Percentiles rank a stretch among this genome's conserved stretches.
These are phyloP conservation scores for Arthrobotrys pseudoclavata DNA, from an alignment of 2,329 filamentous ascomycete species.

Conservation along the genomic window DNA sequence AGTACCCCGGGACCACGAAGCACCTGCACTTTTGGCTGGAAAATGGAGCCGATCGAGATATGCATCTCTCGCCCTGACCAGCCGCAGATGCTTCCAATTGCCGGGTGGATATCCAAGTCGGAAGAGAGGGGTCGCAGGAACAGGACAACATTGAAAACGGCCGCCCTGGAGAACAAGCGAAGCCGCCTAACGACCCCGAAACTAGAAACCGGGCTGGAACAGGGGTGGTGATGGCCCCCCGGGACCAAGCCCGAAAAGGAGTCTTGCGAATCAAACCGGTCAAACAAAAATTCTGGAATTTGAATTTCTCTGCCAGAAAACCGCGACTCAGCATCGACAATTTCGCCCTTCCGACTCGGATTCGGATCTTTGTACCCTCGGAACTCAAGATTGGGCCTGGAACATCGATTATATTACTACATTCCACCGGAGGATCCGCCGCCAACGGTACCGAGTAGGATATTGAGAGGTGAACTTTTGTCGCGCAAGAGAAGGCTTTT, in stretches of 20 bases:
- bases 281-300: conserved; percentile 47
- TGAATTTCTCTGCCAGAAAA: conserved; percentile 43
- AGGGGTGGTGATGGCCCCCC: conserved; percentile 24
- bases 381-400: conserved; percentile 10
- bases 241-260: conserved; percentile 57
- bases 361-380: conserved; percentile 24
- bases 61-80: conserved; percentile 24
- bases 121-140: conserved; percentile 8
- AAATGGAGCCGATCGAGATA: conserved; percentile 26
- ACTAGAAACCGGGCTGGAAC: conserved; percentile 25
- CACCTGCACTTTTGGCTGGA: conserved; percentile 45
- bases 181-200: conserved; percentile 21
- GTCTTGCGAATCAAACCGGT: conserved; percentile 52
- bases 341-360: conserved; percentile 30
- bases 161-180: conserved; percentile 22
- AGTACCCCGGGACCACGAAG: conserved; percentile 25
- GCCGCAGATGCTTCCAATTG: conserved; percentile 2
- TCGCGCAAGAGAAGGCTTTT: conserved; percentile 51
- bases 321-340: conserved; percentile 51
- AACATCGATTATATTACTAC: background rate
- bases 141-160: conserved; percentile 12
- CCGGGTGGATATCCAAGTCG: conserved; percentile 3
- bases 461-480: background rate
- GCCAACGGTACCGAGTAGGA: background rate
- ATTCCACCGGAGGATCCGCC: conserved; percentile 3